Conservation (phyloP, 768 basidiomycete species). For the Mycena venus region DNA sequence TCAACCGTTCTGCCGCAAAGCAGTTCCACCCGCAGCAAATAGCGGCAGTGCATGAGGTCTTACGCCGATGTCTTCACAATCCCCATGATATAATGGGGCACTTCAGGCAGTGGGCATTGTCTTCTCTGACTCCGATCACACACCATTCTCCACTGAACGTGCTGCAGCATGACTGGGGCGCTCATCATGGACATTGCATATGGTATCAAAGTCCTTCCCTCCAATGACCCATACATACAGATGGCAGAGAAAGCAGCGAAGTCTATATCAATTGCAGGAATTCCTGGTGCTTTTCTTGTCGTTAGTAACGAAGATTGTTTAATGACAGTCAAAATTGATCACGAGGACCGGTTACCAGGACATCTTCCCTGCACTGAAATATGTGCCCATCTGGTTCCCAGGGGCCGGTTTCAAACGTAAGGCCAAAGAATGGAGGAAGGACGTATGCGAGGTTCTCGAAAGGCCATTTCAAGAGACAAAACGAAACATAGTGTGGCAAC, state of each 20-base stretch:
- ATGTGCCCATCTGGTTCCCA: slow-evolving; percentile 61
- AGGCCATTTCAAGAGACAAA: slow-evolving; percentile 53
- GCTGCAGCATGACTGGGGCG: slow-evolving; percentile 12
- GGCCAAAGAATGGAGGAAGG: slow-evolving; percentile 51
- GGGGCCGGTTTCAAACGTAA: slow-evolving; percentile 60
- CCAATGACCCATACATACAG: slow-evolving; percentile 42
- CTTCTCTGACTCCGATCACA: background rate
- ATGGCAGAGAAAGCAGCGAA: slow-evolving; percentile 36
- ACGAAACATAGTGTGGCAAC: slow-evolving; percentile 44
- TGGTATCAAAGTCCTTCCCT: slow-evolving; percentile 40
- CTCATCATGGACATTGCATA: slow-evolving; percentile 45
- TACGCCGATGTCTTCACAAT: background rate
- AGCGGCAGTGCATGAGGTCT: too few relatives aligned
- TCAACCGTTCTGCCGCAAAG: background rate
- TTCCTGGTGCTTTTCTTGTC: slow-evolving; percentile 37
- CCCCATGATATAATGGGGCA: background rate
- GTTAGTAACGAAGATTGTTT: slow-evolving; percentile 52
- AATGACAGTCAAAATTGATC: slow-evolving; percentile 53
- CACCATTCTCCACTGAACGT: background rate
- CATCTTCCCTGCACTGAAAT: slow-evolving; percentile 45
- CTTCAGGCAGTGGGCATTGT: slow-evolving; percentile 15
- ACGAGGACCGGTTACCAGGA: too few relatives aligned
- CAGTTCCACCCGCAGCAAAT: slow-evolving; percentile 14
- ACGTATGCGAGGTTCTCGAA: slow-evolving; percentile 50
- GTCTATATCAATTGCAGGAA: slow-evolving; percentile 32